Conservation (phyloP, 2,329 filamentous ascomycete species). For the Penicillium freii region DNA sequence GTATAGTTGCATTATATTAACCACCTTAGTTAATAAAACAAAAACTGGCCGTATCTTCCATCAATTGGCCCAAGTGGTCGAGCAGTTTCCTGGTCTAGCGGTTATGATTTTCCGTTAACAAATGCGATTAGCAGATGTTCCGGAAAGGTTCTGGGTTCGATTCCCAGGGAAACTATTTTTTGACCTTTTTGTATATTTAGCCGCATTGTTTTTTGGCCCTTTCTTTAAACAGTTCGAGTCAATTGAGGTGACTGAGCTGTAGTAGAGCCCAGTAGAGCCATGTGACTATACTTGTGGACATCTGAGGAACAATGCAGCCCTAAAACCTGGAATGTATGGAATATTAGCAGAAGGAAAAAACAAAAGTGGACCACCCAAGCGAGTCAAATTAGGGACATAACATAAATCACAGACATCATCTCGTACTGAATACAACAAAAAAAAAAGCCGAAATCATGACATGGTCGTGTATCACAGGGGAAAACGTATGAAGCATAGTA, state of each 20-base stretch:
- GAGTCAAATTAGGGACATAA: slow-evolving; percentile 3
- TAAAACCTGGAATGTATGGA: background rate
- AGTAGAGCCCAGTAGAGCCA: background rate
- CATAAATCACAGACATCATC: background rate
- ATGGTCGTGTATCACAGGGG: background rate
- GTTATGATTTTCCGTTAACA: slow-evolving; percentile 15
- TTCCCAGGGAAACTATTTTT: slow-evolving; percentile 14
- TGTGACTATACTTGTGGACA: background rate
- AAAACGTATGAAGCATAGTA: background rate
- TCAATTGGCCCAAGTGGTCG: background rate
- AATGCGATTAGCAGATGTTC: slow-evolving; percentile 3
- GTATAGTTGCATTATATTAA: background rate
- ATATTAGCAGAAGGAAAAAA: background rate
- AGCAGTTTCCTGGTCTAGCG: slow-evolving; percentile 13
- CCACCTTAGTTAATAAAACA: background rate
- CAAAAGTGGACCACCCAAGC: background rate
- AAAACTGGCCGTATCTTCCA: background rate
- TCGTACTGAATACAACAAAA: slow-evolving; percentile 3
- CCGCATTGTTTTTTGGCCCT: background rate
- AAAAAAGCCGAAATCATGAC: background rate
- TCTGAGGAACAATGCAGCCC: background rate
- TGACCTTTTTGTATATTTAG: background rate
- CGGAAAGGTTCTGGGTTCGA: slow-evolving; percentile 15
- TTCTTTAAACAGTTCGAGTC: background rate
- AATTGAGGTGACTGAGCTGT: background rate